phyloP scores from a whole-genome alignment of 345 rosid genomes.

The Ceriops tagal region DNA sequence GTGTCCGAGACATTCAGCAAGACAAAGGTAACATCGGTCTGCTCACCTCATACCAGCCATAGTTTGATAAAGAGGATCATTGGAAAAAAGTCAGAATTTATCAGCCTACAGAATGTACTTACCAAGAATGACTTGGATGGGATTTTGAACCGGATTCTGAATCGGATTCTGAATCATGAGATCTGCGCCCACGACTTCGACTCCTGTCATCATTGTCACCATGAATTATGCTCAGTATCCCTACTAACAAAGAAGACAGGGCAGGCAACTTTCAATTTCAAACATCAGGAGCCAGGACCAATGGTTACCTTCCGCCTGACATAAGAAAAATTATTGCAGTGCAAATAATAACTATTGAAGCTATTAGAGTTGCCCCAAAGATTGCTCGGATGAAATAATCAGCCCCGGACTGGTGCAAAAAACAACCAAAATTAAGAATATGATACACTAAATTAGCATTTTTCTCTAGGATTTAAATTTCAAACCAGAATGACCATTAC shows the following conservation, averaged over 20 bases:
- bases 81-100: not conserved
- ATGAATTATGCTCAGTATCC: slow-evolving; percentile 23
- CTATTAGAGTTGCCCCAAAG: slow-evolving; percentile 87
- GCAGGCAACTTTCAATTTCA: not conserved
- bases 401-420: slow-evolving; percentile 49
- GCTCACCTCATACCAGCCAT: not conserved
- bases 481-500: slow-evolving; percentile 33
- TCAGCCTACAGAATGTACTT: slow-evolving; percentile 45
- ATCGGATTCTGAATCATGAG: slow-evolving; percentile 73
- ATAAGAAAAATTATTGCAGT: slow-evolving; percentile 71
- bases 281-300: slow-evolving; percentile 1
- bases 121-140: slow-evolving; percentile 68
- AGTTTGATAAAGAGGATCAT: not conserved
- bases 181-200: slow-evolving; percentile 77
- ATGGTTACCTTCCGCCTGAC: slow-evolving; percentile 74
- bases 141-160: too few relatives aligned
- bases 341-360: slow-evolving; percentile 85
- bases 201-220: slow-evolving; percentile 75
- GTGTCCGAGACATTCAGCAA: too few relatives aligned
- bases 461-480: slow-evolving; percentile 1
- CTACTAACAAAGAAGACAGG: slow-evolving; percentile 7
- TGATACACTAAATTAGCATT: not conserved
- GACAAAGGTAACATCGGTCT: too few relatives aligned
- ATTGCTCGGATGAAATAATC: slow-evolving; percentile 79
- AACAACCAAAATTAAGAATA: not conserved